Evolutionary conservation across 352 stramenopile genomes (phyloP).

Genomic region (Globisporangium okanoganense): DNA sequence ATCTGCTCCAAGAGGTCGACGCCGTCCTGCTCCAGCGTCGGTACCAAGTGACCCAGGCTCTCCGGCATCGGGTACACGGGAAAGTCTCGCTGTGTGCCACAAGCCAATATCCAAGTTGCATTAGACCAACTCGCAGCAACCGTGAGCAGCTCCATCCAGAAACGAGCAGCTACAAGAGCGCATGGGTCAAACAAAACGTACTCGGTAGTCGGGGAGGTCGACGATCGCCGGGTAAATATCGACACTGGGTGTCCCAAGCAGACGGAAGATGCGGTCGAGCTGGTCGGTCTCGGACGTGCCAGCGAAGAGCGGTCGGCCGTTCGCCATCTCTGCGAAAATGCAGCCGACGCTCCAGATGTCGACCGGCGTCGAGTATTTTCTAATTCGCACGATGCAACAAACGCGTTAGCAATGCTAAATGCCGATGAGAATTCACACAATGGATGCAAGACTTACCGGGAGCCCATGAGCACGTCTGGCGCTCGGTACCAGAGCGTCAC

Average conservation of each 20-base stretch:
- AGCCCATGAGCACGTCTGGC: conserved; percentile 98
- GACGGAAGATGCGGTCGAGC: conserved; percentile 97
- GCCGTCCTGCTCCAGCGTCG: conserved; percentile 86
- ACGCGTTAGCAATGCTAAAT: conserved; percentile 8
- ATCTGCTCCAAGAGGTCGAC: conserved; percentile 92
- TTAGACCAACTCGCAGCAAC: background rate
- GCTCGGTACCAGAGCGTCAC: conserved; percentile 99
- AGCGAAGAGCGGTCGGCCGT: conserved; percentile 92
- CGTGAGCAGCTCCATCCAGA: background rate
- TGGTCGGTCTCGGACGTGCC: conserved; percentile 97
- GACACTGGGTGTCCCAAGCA: conserved; percentile 93
- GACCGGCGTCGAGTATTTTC: conserved; percentile 98
- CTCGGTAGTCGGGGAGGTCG: conserved; percentile 96
- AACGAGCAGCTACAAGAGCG: background rate
- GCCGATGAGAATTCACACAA: background rate
- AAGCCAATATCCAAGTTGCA: background rate
- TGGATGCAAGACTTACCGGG: conserved; percentile 37
- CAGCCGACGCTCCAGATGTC: conserved; percentile 99
- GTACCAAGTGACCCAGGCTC: conserved; percentile 88
- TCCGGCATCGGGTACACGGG: conserved; percentile 88
- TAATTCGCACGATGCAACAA: conserved; percentile 13
- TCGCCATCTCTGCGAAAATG: conserved; percentile 98
- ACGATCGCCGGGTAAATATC: conserved; percentile 95
- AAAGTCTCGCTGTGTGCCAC: conserved; percentile 76
- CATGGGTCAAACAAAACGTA: conserved; percentile 25